Percentiles rank a stretch among this genome's conserved stretches.
Conservation (phyloP, 2,329 filamentous ascomycete species). For the Penicillium sp. region DNA sequence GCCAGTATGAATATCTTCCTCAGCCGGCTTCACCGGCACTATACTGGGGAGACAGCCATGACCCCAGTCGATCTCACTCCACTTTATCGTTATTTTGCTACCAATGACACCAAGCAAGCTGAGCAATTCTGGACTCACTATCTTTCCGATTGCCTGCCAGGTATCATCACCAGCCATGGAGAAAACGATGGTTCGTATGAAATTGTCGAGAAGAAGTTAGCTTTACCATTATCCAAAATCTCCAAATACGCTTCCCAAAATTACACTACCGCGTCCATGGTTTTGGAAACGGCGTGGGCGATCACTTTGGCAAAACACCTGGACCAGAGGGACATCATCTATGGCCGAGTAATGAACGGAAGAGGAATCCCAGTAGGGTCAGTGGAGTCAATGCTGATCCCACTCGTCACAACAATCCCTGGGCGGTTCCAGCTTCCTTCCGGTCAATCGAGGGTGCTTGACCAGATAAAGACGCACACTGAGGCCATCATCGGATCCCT, state of each 20-base stretch:
- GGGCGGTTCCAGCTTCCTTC: slow-evolving; percentile 1
- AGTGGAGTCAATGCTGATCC: slow-evolving; percentile 4
- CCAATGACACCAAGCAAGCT: background rate
- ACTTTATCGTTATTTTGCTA: slow-evolving; percentile 2
- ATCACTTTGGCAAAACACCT: background rate
- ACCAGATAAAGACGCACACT: background rate
- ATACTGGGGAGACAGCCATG: slow-evolving; percentile 4
- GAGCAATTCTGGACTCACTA: background rate
- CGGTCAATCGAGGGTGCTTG: background rate
- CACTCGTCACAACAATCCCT: slow-evolving; percentile 4
- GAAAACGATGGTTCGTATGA: background rate
- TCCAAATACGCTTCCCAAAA: background rate
- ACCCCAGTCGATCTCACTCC: background rate
- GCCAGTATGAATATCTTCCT: slow-evolving; percentile 14
- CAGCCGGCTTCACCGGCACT: slow-evolving; percentile 13
- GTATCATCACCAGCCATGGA: background rate
- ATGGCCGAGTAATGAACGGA: slow-evolving; percentile 6
- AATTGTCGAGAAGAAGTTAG: background rate
- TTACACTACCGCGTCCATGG: background rate
- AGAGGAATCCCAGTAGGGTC: background rate
- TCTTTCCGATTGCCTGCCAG: background rate
- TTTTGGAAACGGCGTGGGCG: slow-evolving; percentile 3
- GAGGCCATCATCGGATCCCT: background rate
- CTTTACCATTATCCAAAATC: background rate
- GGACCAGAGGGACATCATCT: background rate